These are phyloP conservation scores for Chrysosphaeria jannelii DNA, from an alignment of 2,329 filamentous ascomycete species.

Conservation along the genomic window DNA sequence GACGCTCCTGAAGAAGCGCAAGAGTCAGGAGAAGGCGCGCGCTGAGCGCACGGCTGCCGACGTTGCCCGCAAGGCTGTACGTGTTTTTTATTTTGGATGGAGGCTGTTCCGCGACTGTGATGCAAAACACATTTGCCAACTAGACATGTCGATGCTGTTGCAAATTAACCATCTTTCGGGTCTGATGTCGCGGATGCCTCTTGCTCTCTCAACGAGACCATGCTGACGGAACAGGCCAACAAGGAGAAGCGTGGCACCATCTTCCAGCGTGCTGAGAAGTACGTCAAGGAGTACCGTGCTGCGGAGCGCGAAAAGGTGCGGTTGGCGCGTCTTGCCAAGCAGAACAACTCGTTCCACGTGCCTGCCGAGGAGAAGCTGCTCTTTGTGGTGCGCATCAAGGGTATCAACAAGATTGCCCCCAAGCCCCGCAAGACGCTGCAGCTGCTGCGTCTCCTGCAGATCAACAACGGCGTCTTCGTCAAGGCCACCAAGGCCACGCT, in stretches of 20 bases:
- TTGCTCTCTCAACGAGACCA: background rate
- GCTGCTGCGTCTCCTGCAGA: constrained; percentile 96
- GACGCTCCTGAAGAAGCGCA: constrained; percentile 99
- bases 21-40: constrained; percentile 97
- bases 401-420: constrained; percentile 99
- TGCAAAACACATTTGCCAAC: constrained; percentile 69
- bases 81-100: constrained; percentile 7
- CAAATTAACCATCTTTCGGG: constrained; percentile 99
- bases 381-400: constrained; percentile 98
- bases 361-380: constrained; percentile 85
- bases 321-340: constrained; percentile 65
- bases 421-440: constrained; percentile 99
- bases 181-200: constrained; percentile 32
- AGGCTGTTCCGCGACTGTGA: constrained; percentile 28
- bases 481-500: constrained; percentile 88
- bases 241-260: constrained; percentile 97
- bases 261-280: constrained; percentile 99
- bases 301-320: constrained; percentile 96
- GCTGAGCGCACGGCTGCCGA: constrained; percentile 55
- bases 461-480: constrained; percentile 99
- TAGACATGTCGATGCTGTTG: constrained; percentile 98
- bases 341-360: constrained; percentile 80
- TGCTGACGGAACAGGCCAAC: constrained; percentile 34
- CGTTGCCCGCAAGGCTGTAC: constrained; percentile 70
- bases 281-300: constrained; percentile 98